Conservation (phyloP, 768 basidiomycete species). For the Hypholoma sublateritium region DNA sequence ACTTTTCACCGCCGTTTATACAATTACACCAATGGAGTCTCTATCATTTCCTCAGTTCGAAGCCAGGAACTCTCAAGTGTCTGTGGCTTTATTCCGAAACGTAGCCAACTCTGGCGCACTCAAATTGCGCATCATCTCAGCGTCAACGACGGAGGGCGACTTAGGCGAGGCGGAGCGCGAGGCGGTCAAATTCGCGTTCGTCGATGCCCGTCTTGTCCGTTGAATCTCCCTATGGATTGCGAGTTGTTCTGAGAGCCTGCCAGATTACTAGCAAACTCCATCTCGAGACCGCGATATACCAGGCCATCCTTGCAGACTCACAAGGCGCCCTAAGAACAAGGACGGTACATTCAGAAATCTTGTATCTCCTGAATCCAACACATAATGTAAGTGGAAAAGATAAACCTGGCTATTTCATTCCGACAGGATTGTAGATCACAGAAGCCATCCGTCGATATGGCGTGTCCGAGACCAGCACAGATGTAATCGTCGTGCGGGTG, state of each 20-base stretch:
- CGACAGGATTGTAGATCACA: conserved; percentile 57
- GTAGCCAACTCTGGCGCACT: conserved; percentile 65
- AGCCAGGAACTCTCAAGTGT: conserved; percentile 38
- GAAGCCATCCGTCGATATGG: conserved; percentile 89
- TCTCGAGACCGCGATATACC: conserved; percentile 80
- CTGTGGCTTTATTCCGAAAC: conserved; percentile 60
- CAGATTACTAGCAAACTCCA: conserved; percentile 84
- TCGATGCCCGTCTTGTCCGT: conserved; percentile 82
- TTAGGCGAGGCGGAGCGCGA: conserved; percentile 70
- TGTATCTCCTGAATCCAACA: conserved; percentile 85
- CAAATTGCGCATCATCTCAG: conserved; percentile 66
- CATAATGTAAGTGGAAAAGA: conserved; percentile 59
- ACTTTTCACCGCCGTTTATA: too few species aligned
- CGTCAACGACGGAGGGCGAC: conserved; percentile 56
- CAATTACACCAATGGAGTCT: conserved; percentile 43
- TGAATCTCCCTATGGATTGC: conserved; percentile 5
- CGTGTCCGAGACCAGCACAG: conserved; percentile 61
- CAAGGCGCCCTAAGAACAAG: conserved; percentile 70
- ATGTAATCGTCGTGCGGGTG: conserved; percentile 75
- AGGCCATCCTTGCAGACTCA: conserved; percentile 70
- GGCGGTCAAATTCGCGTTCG: conserved; percentile 87
- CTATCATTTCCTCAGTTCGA: conserved; percentile 57
- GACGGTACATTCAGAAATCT: conserved; percentile 87
- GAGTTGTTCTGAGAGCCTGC: conserved; percentile 5
- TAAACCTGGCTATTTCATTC: not conserved